Evolutionary conservation across 176 grass and related monocot genomes (phyloP).

Genomic region (Juncus inflexus): DNA sequence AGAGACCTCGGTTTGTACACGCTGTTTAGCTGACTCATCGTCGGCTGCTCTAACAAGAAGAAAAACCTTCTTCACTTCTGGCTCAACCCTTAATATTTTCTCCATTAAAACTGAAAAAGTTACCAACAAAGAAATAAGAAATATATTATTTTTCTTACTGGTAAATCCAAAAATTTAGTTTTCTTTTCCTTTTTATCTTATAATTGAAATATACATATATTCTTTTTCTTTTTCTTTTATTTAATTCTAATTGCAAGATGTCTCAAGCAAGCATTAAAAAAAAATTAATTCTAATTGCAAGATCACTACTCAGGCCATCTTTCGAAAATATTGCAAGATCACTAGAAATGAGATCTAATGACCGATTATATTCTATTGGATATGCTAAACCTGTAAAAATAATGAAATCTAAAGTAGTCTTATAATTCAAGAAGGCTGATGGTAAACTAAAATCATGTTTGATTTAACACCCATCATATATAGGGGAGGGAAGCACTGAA

Average conservation of each 20-base stretch:
- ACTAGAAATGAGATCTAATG: no score
- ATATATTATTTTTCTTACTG: background rate
- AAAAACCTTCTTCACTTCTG: constrained; percentile 49
- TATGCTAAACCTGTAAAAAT: background rate
- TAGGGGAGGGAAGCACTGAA: no score
- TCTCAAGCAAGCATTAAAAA: background rate
- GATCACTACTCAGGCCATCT: background rate
- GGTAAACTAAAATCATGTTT: no score
- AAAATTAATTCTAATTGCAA: background rate
- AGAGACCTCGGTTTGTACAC: constrained; percentile 11
- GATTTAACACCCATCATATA: no score
- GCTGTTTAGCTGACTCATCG: constrained; percentile 32
- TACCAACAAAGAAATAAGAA: background rate
- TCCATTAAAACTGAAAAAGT: constrained; percentile 69
- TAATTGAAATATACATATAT: no score
- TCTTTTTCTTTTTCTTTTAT: no score
- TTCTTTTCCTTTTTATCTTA: no score
- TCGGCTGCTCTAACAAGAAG: constrained; percentile 4
- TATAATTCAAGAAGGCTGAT: no score
- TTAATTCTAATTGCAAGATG: background rate
- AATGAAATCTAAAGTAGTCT: no score
- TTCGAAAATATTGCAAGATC: background rate
- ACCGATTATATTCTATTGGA: no score
- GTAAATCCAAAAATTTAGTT: background rate
- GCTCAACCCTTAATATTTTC: constrained; percentile 82